Percentiles rank a stretch among this genome's conserved stretches.
These are phyloP conservation scores for Abrus pulchellus DNA, from an alignment of 306 rosid genomes.

Conservation along the genomic window DNA sequence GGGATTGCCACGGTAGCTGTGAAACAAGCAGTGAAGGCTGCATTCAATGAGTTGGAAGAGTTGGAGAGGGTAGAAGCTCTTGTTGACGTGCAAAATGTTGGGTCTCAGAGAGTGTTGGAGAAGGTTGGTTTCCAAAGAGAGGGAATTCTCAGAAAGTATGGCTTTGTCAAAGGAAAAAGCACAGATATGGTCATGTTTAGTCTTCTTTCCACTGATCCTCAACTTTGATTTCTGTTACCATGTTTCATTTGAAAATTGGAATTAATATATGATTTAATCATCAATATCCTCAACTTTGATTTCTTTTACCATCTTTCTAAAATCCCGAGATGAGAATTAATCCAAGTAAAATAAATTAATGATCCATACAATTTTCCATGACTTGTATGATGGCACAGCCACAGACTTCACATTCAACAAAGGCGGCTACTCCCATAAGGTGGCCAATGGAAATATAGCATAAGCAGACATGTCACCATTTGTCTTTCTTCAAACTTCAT, in stretches of 20 bases:
- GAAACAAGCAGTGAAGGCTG: constrained; percentile 56
- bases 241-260: too few relatives aligned
- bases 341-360: too few relatives aligned
- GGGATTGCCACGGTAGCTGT: constrained; percentile 74
- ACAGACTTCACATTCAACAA: neutral
- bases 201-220: constrained; percentile 55
- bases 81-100: constrained; percentile 70
- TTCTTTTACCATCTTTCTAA: too few relatives aligned
- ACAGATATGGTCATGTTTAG: constrained; percentile 68
- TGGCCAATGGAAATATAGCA: too few relatives aligned
- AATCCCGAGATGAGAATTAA: too few relatives aligned
- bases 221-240: neutral
- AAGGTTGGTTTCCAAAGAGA: constrained; percentile 77
- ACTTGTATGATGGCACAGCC: neutral
- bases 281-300: too few relatives aligned
- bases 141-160: constrained; percentile 68
- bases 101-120: constrained; percentile 75
- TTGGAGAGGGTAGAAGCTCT: constrained; percentile 84
- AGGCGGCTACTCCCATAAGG: neutral
- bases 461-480: too few relatives aligned
- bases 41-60: constrained; percentile 59
- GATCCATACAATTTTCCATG: neutral
- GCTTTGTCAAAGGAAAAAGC: constrained; percentile 51
- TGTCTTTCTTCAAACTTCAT: too few relatives aligned
- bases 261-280: too few relatives aligned